Percentiles rank a stretch among this genome's conserved stretches.
Evolutionary conservation across 2,329 filamentous ascomycete genomes (phyloP).

Genomic region (Stenocarpella maydis): DNA sequence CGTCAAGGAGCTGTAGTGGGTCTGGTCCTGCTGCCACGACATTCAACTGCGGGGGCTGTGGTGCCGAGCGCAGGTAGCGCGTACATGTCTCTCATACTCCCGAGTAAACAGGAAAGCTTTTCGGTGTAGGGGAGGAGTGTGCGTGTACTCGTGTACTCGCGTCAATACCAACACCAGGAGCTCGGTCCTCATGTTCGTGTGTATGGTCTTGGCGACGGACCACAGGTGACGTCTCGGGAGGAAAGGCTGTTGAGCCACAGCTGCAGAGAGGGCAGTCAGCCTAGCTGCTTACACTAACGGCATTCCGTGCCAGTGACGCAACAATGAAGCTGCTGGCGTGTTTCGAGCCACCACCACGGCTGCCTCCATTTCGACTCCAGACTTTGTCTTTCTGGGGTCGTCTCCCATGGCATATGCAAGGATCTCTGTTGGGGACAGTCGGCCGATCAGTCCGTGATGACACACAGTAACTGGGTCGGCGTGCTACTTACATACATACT

Average conservation of each 20-base stretch:
- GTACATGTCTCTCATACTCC: no score
- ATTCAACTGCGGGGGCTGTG: slow-evolving; percentile 19
- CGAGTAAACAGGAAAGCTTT: background rate
- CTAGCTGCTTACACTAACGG: slow-evolving; percentile 10
- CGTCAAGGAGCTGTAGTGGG: slow-evolving; percentile 15
- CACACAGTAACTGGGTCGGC: background rate
- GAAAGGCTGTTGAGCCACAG: background rate
- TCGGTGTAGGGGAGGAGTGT: background rate
- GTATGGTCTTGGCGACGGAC: no score
- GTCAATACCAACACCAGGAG: background rate
- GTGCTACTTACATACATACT: no score
- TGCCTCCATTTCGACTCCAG: background rate
- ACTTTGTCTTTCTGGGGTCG: background rate
- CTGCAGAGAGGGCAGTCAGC: no score
- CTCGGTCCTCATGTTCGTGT: background rate
- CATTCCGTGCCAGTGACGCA: slow-evolving; percentile 21
- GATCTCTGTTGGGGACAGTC: slow-evolving; percentile 4
- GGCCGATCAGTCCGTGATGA: background rate
- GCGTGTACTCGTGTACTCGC: no score
- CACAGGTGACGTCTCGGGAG: background rate
- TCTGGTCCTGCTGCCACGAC: slow-evolving; percentile 20
- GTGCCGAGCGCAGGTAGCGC: background rate
- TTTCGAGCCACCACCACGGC: slow-evolving; percentile 8
- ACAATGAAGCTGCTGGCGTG: slow-evolving; percentile 22
- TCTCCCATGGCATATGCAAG: background rate